Percentiles rank a stretch among this genome's conserved stretches.
These are phyloP conservation scores for Rauvolfia tetraphylla DNA, from an alignment of 257 asterid species.

Conservation along the genomic window DNA sequence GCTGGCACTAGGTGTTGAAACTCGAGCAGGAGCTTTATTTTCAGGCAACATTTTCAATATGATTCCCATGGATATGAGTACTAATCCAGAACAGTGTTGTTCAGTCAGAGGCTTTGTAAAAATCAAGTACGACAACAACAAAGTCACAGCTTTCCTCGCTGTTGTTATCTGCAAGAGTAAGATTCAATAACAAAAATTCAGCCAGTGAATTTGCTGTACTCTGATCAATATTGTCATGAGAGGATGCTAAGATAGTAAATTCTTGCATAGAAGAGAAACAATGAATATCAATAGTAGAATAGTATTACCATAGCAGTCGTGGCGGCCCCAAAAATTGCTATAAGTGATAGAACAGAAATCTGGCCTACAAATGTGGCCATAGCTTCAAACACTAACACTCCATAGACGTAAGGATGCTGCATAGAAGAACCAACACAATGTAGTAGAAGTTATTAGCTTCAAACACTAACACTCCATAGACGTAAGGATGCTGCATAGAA, in stretches of 20 bases:
- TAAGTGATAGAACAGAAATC: constrained; percentile 80
- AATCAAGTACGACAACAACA: constrained; percentile 63
- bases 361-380: constrained; percentile 88
- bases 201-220: too few species aligned
- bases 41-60: constrained; percentile 62
- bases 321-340: constrained; percentile 86
- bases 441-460: too few species aligned
- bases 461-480: constrained; percentile 65
- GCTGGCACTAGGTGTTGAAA: neutral
- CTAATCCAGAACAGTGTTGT: constrained; percentile 68
- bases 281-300: neutral
- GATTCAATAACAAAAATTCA: neutral
- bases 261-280: neutral
- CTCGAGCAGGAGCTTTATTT: constrained; percentile 35
- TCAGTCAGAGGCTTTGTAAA: constrained; percentile 81
- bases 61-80: constrained; percentile 70
- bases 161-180: constrained; percentile 59
- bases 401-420: constrained; percentile 87
- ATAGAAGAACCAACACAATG: too few species aligned
- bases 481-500: constrained; percentile 69
- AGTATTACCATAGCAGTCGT: constrained; percentile 75
- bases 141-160: constrained; percentile 88
- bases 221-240: neutral
- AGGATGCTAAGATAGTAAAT: neutral
- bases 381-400: constrained; percentile 75